Evolutionary conservation across 179 eudicot genomes (phyloP).

Genomic region (Patellifolia procumbens): DNA sequence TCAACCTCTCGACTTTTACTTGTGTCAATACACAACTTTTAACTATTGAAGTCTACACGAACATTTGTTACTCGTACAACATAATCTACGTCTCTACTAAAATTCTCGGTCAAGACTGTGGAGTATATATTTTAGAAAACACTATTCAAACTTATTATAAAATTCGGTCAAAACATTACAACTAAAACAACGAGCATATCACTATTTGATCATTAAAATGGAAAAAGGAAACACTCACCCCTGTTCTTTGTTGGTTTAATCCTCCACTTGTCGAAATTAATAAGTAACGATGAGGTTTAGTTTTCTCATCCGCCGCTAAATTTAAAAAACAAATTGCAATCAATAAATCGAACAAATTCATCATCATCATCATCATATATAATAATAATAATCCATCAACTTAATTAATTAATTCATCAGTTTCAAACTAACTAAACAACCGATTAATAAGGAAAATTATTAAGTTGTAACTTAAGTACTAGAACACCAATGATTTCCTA

Average conservation of each 20-base stretch:
- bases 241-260: slow-evolving; percentile 78
- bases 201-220: background rate
- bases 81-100: too few species aligned
- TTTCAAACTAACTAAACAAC: background rate
- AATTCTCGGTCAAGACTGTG: too few species aligned
- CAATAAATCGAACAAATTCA: background rate
- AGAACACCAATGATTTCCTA: background rate
- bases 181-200: too few species aligned
- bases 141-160: too few species aligned
- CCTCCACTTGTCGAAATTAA: slow-evolving; percentile 86
- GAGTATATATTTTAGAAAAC: too few species aligned
- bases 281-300: slow-evolving; percentile 56
- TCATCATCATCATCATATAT: too few species aligned
- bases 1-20: too few species aligned
- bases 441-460: background rate
- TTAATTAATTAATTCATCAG: background rate
- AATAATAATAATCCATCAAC: too few species aligned
- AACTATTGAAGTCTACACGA: too few species aligned
- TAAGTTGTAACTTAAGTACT: background rate
- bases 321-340: background rate
- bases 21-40: too few species aligned
- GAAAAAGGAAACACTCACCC: slow-evolving; percentile 42
- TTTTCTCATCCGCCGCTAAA: slow-evolving; percentile 57
- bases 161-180: too few species aligned
- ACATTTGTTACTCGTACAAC: too few species aligned